Conservation (phyloP, 192 early-diverging fungal species). For the Backusella psychrophila region DNA sequence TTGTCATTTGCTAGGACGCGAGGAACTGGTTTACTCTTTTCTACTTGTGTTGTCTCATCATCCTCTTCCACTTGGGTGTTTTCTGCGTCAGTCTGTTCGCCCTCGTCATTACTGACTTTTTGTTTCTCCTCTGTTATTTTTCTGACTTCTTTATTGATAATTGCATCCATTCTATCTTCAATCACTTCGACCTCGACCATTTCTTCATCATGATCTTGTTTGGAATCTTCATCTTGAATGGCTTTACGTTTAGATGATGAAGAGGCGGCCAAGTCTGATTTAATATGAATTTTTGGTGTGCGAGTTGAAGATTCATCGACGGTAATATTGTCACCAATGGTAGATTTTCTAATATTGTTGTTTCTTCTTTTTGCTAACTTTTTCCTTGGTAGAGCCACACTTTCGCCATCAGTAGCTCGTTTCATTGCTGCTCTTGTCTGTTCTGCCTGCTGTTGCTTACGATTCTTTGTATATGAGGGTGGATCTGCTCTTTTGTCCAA, state of each 20-base stretch:
- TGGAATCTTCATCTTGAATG: background rate
- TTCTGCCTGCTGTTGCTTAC: background rate
- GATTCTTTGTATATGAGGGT: slow-evolving; percentile 68
- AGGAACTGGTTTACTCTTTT: background rate
- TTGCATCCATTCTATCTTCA: background rate
- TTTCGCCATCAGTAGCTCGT: background rate
- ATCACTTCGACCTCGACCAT: slow-evolving; percentile 2
- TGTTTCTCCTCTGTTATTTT: background rate
- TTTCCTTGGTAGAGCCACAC: background rate
- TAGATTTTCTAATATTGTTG: background rate
- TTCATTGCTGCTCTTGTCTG: background rate
- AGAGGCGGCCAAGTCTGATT: background rate
- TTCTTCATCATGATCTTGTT: slow-evolving; percentile 29
- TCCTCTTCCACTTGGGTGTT: background rate
- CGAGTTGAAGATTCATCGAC: background rate
- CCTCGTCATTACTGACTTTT: too few species aligned
- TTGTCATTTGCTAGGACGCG: background rate
- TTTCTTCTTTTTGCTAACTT: background rate
- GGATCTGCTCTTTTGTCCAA: slow-evolving; percentile 84
- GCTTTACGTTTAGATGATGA: background rate
- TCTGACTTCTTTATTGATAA: background rate
- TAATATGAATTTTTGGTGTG: background rate
- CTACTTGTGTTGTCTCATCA: background rate
- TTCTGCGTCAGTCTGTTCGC: background rate
- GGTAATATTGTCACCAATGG: background rate